These are phyloP conservation scores for Eimeria acervulina DNA, from an alignment of 169 alveolate genomes.

Conservation along the genomic window DNA sequence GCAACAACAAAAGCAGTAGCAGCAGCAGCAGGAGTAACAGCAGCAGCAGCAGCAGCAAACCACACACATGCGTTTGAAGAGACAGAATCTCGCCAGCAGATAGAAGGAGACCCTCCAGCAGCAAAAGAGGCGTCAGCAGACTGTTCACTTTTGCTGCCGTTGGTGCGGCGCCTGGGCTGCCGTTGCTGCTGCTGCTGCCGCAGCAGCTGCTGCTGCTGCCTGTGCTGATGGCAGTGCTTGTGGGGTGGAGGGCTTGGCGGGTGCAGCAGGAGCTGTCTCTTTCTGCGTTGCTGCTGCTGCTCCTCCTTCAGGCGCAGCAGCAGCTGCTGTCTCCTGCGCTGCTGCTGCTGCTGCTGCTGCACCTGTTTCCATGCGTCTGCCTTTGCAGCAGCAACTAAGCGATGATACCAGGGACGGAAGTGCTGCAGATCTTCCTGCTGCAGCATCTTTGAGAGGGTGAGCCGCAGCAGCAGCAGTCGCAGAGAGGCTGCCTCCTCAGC, in stretches of 20 bases:
- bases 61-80: neutral
- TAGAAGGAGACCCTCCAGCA: neutral
- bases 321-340: neutral
- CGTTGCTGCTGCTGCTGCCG: conserved; percentile 56
- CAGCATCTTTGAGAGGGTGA: neutral
- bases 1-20: conserved; percentile 26
- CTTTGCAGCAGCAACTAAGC: conserved; percentile 44
- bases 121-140: neutral
- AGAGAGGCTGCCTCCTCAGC: neutral
- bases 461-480: conserved; percentile 69
- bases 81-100: neutral
- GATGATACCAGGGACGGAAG: conserved; percentile 39
- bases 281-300: neutral
- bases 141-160: too few relatives aligned
- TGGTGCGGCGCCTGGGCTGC: neutral
- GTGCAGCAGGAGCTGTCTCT: conserved; percentile 1
- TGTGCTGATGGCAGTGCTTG: conserved; percentile 9
- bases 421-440: neutral
- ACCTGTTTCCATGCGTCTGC: conserved; percentile 33
- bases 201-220: neutral
- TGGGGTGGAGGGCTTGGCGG: conserved; percentile 19
- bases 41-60: conserved; percentile 14
- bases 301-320: conserved; percentile 25
- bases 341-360: conserved; percentile 40
- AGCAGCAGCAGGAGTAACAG: conserved; percentile 48